Base-by-base conservation (phyloP, 1,284 basidiomycete species). In the Marasmius fiardii region DNA sequence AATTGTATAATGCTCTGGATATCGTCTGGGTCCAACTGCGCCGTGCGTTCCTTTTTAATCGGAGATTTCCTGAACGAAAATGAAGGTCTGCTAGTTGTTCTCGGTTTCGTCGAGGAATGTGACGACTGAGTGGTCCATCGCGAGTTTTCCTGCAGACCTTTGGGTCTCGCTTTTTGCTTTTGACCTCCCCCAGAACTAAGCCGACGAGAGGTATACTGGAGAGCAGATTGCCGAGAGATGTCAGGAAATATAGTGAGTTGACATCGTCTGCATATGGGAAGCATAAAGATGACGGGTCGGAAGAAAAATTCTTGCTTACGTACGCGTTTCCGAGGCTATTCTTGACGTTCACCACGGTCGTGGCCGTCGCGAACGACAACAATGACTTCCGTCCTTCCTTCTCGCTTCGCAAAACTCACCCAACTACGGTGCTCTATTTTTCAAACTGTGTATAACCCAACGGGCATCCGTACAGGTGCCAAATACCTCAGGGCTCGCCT, bases 381-480 rank as follows among this genome's bases (percentile, higher is more conserved):
- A 37, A 73, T 76, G 66, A 64, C 73, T 16, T 60, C 65, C 21
- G 64, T 75, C 26, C 62, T 67, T 11, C 74, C 76, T 31, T 71
- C 76, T 28, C 78, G 81, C 56, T 68, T 88, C 24, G 72, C 74
- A 35, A 74, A 80, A 7, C 73, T 92, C 47, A 77, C 69, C 0
- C 77, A 78, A 47, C 74, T 87, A 7, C 85, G 86, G 53, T 86
- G 83, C 66, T 68, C 78, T 26, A 83, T 96, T 54, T 95, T 95
- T 68, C 83, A 92, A 68, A 94, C 92, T 4, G 78, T 87, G 2
- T 92, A 88, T 71, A 95, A 95, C 71, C 92, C 92, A 0, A 80
- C 79, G 4, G 83, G 83, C 43, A 68, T 82, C 6, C 86, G 93
- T 24, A 93, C 89, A 0, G 93, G 93, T 33, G 85, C 90, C 20